Evolutionary conservation across 2,329 filamentous ascomycete species (phyloP).

Genomic region (Pseudopyricularia javanii): DNA sequence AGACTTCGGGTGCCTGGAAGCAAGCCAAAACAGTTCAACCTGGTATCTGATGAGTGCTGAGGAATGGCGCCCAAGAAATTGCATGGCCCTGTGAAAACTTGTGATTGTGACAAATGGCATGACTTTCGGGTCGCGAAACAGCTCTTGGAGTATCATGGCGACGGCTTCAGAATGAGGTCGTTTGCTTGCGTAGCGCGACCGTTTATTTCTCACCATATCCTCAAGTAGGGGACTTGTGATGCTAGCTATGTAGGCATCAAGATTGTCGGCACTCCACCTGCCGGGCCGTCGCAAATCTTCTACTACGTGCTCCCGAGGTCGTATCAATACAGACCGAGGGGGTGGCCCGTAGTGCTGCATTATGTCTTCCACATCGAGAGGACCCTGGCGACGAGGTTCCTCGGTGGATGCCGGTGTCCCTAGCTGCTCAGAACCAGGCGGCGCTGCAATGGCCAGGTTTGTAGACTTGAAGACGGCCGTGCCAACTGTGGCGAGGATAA

Average conservation of each 20-base stretch:
- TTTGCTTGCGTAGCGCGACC: neutral
- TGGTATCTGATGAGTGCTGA: slow-evolving; percentile 4
- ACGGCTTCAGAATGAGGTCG: slow-evolving; percentile 10
- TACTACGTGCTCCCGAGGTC: neutral
- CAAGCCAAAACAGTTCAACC: slow-evolving; percentile 21
- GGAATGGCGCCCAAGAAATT: slow-evolving; percentile 21
- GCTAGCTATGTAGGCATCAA: neutral
- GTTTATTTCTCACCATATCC: neutral
- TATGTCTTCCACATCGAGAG: neutral
- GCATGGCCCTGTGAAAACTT: slow-evolving; percentile 30
- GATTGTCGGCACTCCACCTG: neutral
- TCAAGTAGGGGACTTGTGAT: neutral
- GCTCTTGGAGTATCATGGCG: slow-evolving; percentile 20
- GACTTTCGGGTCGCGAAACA: slow-evolving; percentile 23
- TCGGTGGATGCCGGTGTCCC: no score
- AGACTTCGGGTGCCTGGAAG: neutral
- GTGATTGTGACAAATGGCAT: slow-evolving; percentile 21
- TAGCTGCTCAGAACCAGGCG: neutral
- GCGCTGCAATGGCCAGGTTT: neutral
- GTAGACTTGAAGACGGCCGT: neutral
- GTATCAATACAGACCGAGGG: neutral
- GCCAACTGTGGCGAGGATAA: neutral
- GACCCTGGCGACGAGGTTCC: neutral
- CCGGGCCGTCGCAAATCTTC: neutral
- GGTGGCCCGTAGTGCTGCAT: slow-evolving; percentile 2